Evolutionary conservation across 2,329 filamentous ascomycete genomes (phyloP).

Genomic region (Ophiocordyceps camponoti-saundersi): DNA sequence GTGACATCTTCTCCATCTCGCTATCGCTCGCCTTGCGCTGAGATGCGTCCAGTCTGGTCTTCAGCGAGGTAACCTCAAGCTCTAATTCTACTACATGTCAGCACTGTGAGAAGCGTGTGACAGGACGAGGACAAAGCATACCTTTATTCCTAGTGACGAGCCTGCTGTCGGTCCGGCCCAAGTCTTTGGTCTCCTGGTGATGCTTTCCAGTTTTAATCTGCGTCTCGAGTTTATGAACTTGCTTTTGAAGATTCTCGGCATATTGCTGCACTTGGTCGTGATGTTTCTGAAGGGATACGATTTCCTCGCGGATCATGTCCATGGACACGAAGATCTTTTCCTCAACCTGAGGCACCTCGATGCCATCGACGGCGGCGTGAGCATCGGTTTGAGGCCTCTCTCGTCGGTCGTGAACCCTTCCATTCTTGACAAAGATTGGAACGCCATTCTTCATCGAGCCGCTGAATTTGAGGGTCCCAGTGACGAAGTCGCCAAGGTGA

Average conservation of each 20-base stretch:
- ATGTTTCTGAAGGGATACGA: slow-evolving; percentile 36
- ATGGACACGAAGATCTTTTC: slow-evolving; percentile 42
- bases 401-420: slow-evolving; percentile 27
- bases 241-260: slow-evolving; percentile 32
- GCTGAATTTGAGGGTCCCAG: slow-evolving; percentile 33
- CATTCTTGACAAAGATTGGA: slow-evolving; percentile 37
- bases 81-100: slow-evolving; percentile 29
- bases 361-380: slow-evolving; percentile 31
- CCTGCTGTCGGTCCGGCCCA: slow-evolving; percentile 26
- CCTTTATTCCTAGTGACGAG: slow-evolving; percentile 35
- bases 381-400: slow-evolving; percentile 14
- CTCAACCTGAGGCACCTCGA: slow-evolving; percentile 34
- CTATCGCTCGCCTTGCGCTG: slow-evolving; percentile 44
- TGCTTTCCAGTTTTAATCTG: slow-evolving; percentile 28
- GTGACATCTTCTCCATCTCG: slow-evolving; percentile 44
- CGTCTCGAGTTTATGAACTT: slow-evolving; percentile 31
- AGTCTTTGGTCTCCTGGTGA: slow-evolving; percentile 19
- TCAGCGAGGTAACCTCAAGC: slow-evolving; percentile 39
- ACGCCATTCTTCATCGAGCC: slow-evolving; percentile 34
- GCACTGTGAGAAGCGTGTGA: slow-evolving; percentile 1
- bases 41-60: slow-evolving; percentile 43
- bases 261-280: slow-evolving; percentile 38
- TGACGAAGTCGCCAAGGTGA: slow-evolving; percentile 39
- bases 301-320: slow-evolving; percentile 44
- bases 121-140: slow-evolving; percentile 17